Evolutionary conservation across 2,329 filamentous ascomycete genomes (phyloP), one percentile per base, ranked within the genome.

Genomic region (Calonectria multiphialidica): DNA sequence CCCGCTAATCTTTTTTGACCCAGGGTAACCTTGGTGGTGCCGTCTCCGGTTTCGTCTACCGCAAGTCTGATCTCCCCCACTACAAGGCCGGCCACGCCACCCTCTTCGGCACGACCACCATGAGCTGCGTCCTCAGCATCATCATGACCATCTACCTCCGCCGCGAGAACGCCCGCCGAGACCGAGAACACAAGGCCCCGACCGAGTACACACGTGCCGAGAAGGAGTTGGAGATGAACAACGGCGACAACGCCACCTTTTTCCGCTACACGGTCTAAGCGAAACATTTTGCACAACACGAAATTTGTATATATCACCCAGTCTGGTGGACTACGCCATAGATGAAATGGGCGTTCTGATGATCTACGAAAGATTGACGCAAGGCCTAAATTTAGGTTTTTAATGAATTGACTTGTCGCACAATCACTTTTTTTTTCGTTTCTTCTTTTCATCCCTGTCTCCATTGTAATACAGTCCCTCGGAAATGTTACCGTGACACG

Each of bases 31-130:
- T 83, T 9, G 82, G 82, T 63, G 82, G 82, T 72, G 81, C 82
- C 59, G 67, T 83, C 45, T 77, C 82, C 65, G 82, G 81, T 55
- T 84, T 83, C 68, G 77, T 83, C 64, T 81, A 82, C 76, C 81
- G 79, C 70, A 76, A 77, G 72, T 72, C 78, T 33, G 88, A 91
- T 40, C 87, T 82, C 0, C 89, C 89, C 2, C 84, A 89, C 40
- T 93, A 90, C 80, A 82, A 90, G 61, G 85, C 86, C 35, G 91
- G 91, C 10, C 91, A 93, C 77, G 88, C 88, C 0, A 86, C 90
- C 8, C 91, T 90, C 2, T 80, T 92, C 44, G 85, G 84, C 5
- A 83, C 92, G 72, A 89, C 91, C 2, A 86, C 83, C 74, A 88
- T 91, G 86, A 86, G 87, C 21, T 84, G 87, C 70, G 69, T 85